A percentile compares a stretch with the other conserved stretches of the same genome.
Conservation (phyloP, 805 yeast genomes). For the Torulaspora gathmanii region DNA sequence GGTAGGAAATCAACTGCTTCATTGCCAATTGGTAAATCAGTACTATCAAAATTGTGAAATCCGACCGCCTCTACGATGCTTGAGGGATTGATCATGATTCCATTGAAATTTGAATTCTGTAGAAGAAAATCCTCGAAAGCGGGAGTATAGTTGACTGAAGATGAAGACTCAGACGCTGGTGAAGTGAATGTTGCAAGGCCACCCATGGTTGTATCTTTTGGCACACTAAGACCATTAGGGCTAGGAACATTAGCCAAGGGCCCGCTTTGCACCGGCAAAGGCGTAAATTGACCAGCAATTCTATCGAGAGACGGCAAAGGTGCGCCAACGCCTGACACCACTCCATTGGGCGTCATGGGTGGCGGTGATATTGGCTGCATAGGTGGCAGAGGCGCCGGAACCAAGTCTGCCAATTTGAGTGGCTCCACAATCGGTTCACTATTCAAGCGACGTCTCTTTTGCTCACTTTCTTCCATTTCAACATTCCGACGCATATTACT, state of each 20-base stretch:
- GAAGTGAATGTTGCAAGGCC: constrained; percentile 14
- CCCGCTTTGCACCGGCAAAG: constrained; percentile 7
- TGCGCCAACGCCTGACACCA: constrained; percentile 6
- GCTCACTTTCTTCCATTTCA: constrained; percentile 17
- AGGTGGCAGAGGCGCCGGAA: constrained; percentile 16
- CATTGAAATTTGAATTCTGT: constrained; percentile 32
- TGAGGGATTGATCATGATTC: constrained; percentile 32
- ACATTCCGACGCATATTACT: constrained; percentile 29
- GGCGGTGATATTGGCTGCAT: constrained; percentile 15
- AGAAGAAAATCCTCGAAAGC: constrained; percentile 35
- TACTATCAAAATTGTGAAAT: constrained; percentile 20
- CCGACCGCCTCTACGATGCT: constrained; percentile 34
- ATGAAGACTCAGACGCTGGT: constrained; percentile 24
- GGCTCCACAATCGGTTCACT: constrained; percentile 5
- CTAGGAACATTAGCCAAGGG: background rate
- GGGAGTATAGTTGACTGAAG: constrained; percentile 25
- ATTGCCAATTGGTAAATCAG: constrained; percentile 15
- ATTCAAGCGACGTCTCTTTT: constrained; percentile 26
- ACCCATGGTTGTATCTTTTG: constrained; percentile 4
- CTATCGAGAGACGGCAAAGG: constrained; percentile 17
- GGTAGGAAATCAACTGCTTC: constrained; percentile 27
- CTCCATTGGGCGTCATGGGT: constrained; percentile 7
- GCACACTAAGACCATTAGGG: constrained; percentile 1
- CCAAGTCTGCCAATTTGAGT: constrained; percentile 6
- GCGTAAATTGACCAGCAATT: constrained; percentile 16